A percentile compares a stretch with the other conserved stretches of the same genome.
Evolutionary conservation across 73 alveolate genomes (phyloP).

Genomic region (Effrenium voratum): DNA sequence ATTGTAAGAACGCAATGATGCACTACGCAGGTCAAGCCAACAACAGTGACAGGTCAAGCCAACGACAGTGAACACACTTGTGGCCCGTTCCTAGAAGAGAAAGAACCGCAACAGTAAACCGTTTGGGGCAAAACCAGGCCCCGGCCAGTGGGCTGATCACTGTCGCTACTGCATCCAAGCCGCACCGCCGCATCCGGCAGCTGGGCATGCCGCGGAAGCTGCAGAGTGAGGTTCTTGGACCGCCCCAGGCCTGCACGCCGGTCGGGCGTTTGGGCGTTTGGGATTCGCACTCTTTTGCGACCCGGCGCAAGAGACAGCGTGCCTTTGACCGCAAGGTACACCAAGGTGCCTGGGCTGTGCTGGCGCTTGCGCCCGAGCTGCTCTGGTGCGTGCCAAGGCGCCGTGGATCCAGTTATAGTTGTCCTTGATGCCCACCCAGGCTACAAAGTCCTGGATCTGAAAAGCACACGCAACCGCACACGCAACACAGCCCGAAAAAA

Average conservation of each 20-base stretch:
- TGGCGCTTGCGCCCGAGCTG: neutral
- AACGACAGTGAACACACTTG: no score
- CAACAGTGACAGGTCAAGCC: no score
- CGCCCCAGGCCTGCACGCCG: constrained; percentile 56
- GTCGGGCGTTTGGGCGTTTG: neutral
- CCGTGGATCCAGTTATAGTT: constrained; percentile 57
- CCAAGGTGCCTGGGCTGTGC: constrained; percentile 50
- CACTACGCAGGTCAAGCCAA: no score
- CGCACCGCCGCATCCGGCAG: constrained; percentile 66
- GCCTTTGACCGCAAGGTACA: constrained; percentile 85
- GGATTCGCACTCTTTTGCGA: neutral
- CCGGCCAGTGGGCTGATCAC: no score
- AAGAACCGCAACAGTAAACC: neutral
- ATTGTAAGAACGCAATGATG: no score
- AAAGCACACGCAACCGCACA: no score
- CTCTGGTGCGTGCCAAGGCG: neutral
- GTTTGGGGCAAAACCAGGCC: neutral
- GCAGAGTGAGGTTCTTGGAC: constrained; percentile 63
- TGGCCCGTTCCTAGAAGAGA: no score
- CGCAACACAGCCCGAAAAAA: no score
- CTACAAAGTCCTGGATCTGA: constrained; percentile 41
- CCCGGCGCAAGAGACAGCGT: neutral
- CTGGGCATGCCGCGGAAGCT: constrained; percentile 60
- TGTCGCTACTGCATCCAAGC: no score
- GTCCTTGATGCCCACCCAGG: constrained; percentile 62